Conservation (phyloP, 768 basidiomycete species). For the Lyophyllum decastes region DNA sequence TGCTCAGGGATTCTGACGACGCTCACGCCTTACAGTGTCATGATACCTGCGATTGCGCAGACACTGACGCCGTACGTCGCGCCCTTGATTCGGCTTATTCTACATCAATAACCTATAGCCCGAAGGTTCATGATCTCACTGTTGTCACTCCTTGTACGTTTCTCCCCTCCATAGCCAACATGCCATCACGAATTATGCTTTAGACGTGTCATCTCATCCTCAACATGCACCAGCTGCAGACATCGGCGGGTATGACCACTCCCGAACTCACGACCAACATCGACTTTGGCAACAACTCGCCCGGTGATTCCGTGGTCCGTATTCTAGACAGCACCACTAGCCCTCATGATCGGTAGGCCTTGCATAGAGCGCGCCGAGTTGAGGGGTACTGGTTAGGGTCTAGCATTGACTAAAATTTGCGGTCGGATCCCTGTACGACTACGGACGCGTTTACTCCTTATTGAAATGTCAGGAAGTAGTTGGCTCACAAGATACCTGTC, state of each 20-base stretch:
- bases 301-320: too few species aligned
- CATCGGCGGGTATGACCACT: neutral
- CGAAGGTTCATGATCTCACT: conserved; percentile 7
- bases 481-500: too few species aligned
- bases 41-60: neutral
- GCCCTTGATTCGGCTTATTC: neutral
- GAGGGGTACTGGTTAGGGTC: too few species aligned
- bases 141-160: conserved; percentile 3
- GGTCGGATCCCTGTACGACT: too few species aligned
- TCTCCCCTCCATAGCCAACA: neutral
- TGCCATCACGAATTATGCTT: neutral
- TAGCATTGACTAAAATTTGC: too few species aligned
- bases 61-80: conserved; percentile 1
- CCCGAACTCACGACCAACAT: conserved; percentile 3
- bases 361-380: too few species aligned
- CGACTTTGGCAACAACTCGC: neutral
- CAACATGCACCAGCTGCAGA: conserved; percentile 10
- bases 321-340: too few species aligned
- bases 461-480: too few species aligned
- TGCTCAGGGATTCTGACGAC: neutral
- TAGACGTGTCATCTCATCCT: conserved; percentile 12
- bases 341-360: too few species aligned
- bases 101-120: neutral
- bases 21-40: neutral
- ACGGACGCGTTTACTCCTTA: too few species aligned